phyloP scores from a whole-genome alignment of 495 filamentous ascomycete genomes.

The Aspergillus homomorphus region DNA sequence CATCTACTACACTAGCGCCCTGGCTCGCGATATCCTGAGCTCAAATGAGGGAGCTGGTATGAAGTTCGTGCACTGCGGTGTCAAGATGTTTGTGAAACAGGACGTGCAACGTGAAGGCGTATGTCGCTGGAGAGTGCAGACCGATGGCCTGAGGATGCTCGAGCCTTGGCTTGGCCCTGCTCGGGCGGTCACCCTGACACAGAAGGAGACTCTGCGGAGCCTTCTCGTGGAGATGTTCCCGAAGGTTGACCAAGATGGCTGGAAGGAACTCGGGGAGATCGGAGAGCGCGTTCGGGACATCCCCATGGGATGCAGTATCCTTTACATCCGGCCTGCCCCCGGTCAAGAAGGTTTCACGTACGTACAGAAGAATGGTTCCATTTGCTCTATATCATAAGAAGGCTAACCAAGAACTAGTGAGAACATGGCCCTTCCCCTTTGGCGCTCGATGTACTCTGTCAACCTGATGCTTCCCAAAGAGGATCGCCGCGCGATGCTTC shows the following conservation, averaged over 20 bases:
- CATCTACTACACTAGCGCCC: conserved; percentile 90
- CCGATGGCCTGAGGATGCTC: conserved; percentile 82
- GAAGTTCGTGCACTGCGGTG: conserved; percentile 93
- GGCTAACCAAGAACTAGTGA: conserved; percentile 48
- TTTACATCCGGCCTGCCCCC: conserved; percentile 71
- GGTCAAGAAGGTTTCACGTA: conserved; percentile 66
- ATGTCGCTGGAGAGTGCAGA: conserved; percentile 93
- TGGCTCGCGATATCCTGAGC: conserved; percentile 76
- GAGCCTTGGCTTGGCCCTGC: conserved; percentile 82
- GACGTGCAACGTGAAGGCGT: conserved; percentile 80
- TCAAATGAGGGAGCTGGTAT: conserved; percentile 84
- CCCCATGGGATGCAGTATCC: conserved; percentile 86
- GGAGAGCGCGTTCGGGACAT: conserved; percentile 76
- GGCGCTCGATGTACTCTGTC: conserved; percentile 79
- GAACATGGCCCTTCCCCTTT: conserved; percentile 82
- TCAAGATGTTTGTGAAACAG: conserved; percentile 98
- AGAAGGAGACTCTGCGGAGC: conserved; percentile 69
- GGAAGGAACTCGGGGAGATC: conserved; percentile 79
- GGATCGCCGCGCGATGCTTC: conserved; percentile 85
- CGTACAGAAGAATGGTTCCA: conserved; percentile 24
- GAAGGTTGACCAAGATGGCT: conserved; percentile 63
- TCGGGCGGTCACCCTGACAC: conserved; percentile 68
- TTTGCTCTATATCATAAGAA: not conserved
- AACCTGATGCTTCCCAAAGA: conserved; percentile 99
- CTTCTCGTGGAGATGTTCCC: conserved; percentile 95